Conservation (phyloP, 345 rosid species). For the Populus deltoides region DNA sequence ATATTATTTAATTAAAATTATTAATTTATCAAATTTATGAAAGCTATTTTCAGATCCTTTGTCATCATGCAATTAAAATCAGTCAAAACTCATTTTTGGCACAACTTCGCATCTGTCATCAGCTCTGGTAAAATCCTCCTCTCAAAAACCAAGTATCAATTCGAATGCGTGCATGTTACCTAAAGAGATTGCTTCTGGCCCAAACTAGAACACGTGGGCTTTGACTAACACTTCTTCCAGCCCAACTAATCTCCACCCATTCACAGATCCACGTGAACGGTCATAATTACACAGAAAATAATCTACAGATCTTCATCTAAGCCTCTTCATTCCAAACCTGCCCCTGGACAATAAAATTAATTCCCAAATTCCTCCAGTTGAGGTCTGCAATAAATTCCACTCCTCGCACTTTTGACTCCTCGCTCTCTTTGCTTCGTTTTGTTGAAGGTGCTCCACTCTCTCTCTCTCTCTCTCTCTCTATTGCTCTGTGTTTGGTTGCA, state of each 20-base stretch:
- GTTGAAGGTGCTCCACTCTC: not conserved
- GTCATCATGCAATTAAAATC: too few relatives aligned
- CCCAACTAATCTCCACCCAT: too few relatives aligned
- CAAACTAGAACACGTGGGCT: too few relatives aligned
- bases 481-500: too few relatives aligned
- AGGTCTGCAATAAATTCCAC: slow-evolving; percentile 15
- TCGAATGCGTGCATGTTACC: not conserved
- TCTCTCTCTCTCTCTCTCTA: not conserved
- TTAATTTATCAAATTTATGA: too few relatives aligned
- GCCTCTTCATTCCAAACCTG: not conserved
- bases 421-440: not conserved
- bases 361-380: slow-evolving; percentile 11
- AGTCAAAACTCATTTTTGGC: too few relatives aligned
- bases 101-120: not conserved
- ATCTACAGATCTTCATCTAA: not conserved
- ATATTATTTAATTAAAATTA: too few relatives aligned
- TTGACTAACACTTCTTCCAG: too few relatives aligned
- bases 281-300: too few relatives aligned
- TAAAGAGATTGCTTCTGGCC: too few relatives aligned
- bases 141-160: not conserved
- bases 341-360: slow-evolving; percentile 2
- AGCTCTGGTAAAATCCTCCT: not conserved
- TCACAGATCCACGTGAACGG: too few relatives aligned
- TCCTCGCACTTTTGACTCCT: not conserved
- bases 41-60: too few relatives aligned